Conservation (phyloP, 768 basidiomycete species). For the Exsudoporus frostii region DNA sequence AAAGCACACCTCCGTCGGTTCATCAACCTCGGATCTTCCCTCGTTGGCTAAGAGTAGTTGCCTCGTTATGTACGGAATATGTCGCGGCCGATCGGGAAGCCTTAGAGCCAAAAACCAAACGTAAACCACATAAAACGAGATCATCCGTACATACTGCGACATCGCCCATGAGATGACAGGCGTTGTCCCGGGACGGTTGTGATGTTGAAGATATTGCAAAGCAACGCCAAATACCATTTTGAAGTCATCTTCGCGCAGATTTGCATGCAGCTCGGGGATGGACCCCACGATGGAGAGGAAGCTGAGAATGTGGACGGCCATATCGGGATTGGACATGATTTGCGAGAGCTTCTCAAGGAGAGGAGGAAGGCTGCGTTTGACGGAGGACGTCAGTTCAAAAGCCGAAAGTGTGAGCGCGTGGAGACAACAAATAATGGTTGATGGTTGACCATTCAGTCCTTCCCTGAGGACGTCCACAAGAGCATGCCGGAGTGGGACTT, state of each 20-base stretch:
- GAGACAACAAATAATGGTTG: slow-evolving; percentile 84
- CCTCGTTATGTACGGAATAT: slow-evolving; percentile 82
- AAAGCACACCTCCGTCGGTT: slow-evolving; percentile 92
- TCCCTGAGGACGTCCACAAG: slow-evolving; percentile 72
- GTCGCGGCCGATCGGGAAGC: slow-evolving; percentile 72
- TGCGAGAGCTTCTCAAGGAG: slow-evolving; percentile 86
- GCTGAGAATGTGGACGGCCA: slow-evolving; percentile 95
- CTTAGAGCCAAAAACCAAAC: slow-evolving; percentile 91
- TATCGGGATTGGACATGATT: slow-evolving; percentile 90
- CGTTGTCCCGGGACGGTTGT: slow-evolving; percentile 63
- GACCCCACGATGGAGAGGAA: slow-evolving; percentile 87
- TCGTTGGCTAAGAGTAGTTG: slow-evolving; percentile 87
- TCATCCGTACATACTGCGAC: slow-evolving; percentile 85
- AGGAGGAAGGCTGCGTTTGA: slow-evolving; percentile 73
- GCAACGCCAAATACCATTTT: slow-evolving; percentile 94
- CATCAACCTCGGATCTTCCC: slow-evolving; percentile 69
- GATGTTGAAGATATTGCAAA: slow-evolving; percentile 88
- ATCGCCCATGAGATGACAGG: slow-evolving; percentile 77
- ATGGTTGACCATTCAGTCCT: slow-evolving; percentile 65
- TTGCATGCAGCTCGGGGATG: slow-evolving; percentile 73
- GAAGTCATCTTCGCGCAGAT: slow-evolving; percentile 88
- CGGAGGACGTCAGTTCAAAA: slow-evolving; percentile 80
- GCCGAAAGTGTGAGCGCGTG: slow-evolving; percentile 85
- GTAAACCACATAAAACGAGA: slow-evolving; percentile 90
- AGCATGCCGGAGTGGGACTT: slow-evolving; percentile 57